Evolutionary conservation across 2,329 filamentous ascomycete genomes (phyloP).

Genomic region (Paraphoma chrysanthemicola): DNA sequence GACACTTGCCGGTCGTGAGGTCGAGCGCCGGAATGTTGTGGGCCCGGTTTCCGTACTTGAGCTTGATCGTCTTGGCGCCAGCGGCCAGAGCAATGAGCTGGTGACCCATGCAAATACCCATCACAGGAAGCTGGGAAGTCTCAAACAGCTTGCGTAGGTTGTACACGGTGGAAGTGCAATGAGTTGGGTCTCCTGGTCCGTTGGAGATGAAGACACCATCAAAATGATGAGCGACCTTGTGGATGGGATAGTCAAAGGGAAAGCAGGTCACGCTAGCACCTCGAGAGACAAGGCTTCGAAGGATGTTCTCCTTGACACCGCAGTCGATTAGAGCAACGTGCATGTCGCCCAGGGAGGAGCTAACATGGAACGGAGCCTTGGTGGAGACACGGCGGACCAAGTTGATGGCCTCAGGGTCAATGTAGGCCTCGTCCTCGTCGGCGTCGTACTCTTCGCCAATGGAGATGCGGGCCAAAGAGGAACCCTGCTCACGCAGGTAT

Average conservation of each 20-base stretch:
- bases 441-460: slow-evolving; percentile 98
- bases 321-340: slow-evolving; percentile 97
- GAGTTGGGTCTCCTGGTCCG: slow-evolving; percentile 95
- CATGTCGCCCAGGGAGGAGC: slow-evolving; percentile 79
- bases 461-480: slow-evolving; percentile 91
- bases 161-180: slow-evolving; percentile 94
- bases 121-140: slow-evolving; percentile 86
- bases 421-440: slow-evolving; percentile 94
- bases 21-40: slow-evolving; percentile 98
- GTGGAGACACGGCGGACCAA: slow-evolving; percentile 95
- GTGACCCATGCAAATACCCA: slow-evolving; percentile 98
- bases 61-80: slow-evolving; percentile 90
- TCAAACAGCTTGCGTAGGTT: slow-evolving; percentile 92
- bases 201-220: slow-evolving; percentile 99
- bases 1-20: slow-evolving; percentile 93
- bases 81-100: slow-evolving; percentile 91
- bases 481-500: slow-evolving; percentile 93
- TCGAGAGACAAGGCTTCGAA: slow-evolving; percentile 89
- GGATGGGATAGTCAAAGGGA: slow-evolving; percentile 95
- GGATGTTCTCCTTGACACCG: slow-evolving; percentile 99
- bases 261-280: slow-evolving; percentile 93
- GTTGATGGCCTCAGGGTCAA: slow-evolving; percentile 96
- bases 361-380: slow-evolving; percentile 96
- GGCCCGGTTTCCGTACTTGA: slow-evolving; percentile 98
- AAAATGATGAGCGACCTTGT: slow-evolving; percentile 97